Evolutionary conservation across 306 rosid genomes (phyloP), one percentile per base, ranked within the genome.

Genomic region (Sesbania bispinosa): DNA sequence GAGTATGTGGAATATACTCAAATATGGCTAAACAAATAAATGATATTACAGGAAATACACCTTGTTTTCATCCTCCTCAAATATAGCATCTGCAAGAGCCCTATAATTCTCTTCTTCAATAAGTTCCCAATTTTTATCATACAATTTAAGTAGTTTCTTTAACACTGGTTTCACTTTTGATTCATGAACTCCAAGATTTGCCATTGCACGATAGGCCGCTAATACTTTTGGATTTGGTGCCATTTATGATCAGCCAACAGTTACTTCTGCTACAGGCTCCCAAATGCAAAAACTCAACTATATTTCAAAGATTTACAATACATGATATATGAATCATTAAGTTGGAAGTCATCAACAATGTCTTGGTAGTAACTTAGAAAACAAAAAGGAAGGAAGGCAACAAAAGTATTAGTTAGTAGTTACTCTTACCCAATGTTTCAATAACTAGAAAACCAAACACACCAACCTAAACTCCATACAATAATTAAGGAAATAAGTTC

Each of bases 61-160:
- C 97, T 79, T 39, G 46, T 38, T 74, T 7, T 94, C 98, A 13
- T 87, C 96, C 14, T 72, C 91, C 13, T 94, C 96, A 65, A 94
- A 90, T 62, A 94, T 86, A 29, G 97, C 92, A 86, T 90, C 97
- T 50, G 87, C 88, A 23, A 94, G 88, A 83, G 54, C 96, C 81
- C 97, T 82, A 65, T 89, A 94, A 62, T 78, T 88, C 83, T 94
- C 99, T 86, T 74, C 91, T 88, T 94, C 99, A 33, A 94, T 94
- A 11, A 94, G 90, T 36, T 79, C 89, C 99, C 99, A 91, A 60
- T 91, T 83, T 65, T 79, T 88, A 21, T 94, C 91, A 82, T 89
- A 94, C 84, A 89, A 62, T 33, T 69, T 87, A 32, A 94, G 72
- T 16, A 94, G 95, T 24, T 76, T 86, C 81, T 89, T 91, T 51